Conservation (phyloP, 805 yeast genomes). For the Candida jianshihensis region DNA sequence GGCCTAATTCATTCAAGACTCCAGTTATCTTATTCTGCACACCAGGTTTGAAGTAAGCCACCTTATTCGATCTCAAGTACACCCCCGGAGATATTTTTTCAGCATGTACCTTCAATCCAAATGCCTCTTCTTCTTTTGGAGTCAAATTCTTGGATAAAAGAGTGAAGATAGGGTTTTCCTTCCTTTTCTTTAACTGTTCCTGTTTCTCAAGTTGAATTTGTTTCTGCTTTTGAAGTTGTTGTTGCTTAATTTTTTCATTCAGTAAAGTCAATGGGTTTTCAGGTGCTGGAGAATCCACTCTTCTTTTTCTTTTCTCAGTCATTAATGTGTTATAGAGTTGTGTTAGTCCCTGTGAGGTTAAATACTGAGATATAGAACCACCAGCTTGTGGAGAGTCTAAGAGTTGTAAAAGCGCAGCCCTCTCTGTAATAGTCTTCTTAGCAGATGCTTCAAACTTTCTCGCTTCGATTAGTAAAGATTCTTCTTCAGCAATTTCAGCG, state of each 20-base stretch:
- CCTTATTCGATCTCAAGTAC: slow-evolving; percentile 68
- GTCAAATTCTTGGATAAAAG: slow-evolving; percentile 40
- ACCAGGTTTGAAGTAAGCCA: slow-evolving; percentile 73
- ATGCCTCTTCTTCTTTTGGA: slow-evolving; percentile 73
- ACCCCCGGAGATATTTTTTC: slow-evolving; percentile 70
- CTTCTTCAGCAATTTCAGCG: slow-evolving; percentile 97
- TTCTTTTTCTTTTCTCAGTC: slow-evolving; percentile 54
- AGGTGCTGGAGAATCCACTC: slow-evolving; percentile 31
- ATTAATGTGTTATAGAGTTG: slow-evolving; percentile 78
- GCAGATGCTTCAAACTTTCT: slow-evolving; percentile 89
- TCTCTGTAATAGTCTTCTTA: slow-evolving; percentile 76
- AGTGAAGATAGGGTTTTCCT: slow-evolving; percentile 29
- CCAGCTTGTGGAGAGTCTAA: slow-evolving; percentile 83
- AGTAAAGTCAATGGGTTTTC: slow-evolving; percentile 39
- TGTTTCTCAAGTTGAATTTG: slow-evolving; percentile 18
- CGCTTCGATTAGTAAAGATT: slow-evolving; percentile 87
- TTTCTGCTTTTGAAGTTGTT: slow-evolving; percentile 19
- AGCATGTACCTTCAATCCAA: slow-evolving; percentile 75
- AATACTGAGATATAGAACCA: slow-evolving; percentile 66
- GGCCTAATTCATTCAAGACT: slow-evolving; percentile 67
- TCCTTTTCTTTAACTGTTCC: slow-evolving; percentile 16
- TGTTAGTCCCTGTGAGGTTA: slow-evolving; percentile 83
- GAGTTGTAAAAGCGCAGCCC: slow-evolving; percentile 69
- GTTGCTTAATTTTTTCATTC: slow-evolving; percentile 27
- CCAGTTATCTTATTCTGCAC: slow-evolving; percentile 54